Base-by-base conservation (phyloP, 768 basidiomycete species). In the Lanmaoa pseudosensibilis region DNA sequence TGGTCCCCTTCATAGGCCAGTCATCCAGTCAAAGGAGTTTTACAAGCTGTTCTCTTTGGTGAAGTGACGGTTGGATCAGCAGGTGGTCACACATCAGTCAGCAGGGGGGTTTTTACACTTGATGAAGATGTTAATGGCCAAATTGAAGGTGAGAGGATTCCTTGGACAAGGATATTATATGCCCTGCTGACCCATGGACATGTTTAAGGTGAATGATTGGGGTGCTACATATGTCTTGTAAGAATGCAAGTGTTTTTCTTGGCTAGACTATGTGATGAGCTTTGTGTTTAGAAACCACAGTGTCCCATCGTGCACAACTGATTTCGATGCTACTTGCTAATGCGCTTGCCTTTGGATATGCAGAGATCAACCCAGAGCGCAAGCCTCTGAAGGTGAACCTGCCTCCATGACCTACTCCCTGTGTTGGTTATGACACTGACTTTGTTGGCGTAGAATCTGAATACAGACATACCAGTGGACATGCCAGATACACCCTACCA, bases 81-180 rank as follows among this genome's bases (percentile, higher is more conserved):
- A 85, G 55, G 55, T 61, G 3, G 52, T 78, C 1, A 82, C 83
- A 0, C 83, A 86, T 60, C 69, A 64, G 0, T 72, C 76, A 0
- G 85, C 81, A 0, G 80, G 79, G 18, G 76, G 81, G 54, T 86
- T 86, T 60, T 69, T 85, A 5, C 77, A 79, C 37, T 74, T 78
- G 3, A 70, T 87, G 64, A 86, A 86, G 66, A 83, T 82, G 0
- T 58, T 86, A 43, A 87, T 86, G 85, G 85, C 85, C n/a, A 87
- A 86, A 55, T 62, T 86, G 40, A 86, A 86, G 77, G 84, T 81
- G 47, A 55, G 52, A 33, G 15, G 2, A 0, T 51, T 16, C 9
- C 4, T 51, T 4, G 3, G 18, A 18, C 16, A 8, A 0, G 6
- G 4, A 16, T 25, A 18, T 33, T 34, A n/a, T 15, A 10, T 48